Evolutionary conservation across 176 grass and related monocot species (phyloP).

Genomic region (Poa pratensis): DNA sequence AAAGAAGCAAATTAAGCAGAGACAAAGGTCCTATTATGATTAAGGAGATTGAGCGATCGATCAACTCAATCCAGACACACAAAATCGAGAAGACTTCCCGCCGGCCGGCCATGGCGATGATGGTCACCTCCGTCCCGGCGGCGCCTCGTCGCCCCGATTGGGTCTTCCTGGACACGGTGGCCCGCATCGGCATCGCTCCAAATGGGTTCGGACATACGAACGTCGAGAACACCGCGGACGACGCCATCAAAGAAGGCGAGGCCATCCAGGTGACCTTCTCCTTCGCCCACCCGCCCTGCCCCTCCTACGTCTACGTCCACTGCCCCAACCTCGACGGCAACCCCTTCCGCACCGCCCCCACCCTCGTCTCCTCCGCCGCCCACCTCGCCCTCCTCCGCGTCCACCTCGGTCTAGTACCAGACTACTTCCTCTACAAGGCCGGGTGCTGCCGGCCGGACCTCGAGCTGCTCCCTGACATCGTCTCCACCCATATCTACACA

Average conservation of each 20-base stretch:
- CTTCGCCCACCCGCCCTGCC: not conserved
- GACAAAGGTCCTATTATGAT: no score
- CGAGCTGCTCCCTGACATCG: no score
- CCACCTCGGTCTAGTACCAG: no score
- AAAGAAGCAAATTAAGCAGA: no score
- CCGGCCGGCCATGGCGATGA: not conserved
- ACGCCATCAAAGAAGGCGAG: not conserved
- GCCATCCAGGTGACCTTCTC: not conserved
- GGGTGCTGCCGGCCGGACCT: no score
- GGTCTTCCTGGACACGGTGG: not conserved
- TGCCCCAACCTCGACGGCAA: no score
- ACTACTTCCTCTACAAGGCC: no score
- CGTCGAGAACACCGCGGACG: not conserved
- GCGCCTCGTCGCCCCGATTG: not conserved
- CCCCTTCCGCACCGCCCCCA: no score
- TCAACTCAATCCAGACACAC: not conserved
- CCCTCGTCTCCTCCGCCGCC: no score
- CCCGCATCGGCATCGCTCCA: not conserved
- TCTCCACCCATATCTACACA: no score
- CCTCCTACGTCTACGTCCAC: no score
- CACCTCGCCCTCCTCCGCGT: no score
- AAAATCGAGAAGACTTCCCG: not conserved
- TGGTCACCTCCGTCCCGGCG: not conserved
- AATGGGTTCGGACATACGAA: not conserved
- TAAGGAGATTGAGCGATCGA: not conserved